Base-by-base conservation (phyloP, 495 filamentous ascomycete genomes). In the Entonaema liquescens region DNA sequence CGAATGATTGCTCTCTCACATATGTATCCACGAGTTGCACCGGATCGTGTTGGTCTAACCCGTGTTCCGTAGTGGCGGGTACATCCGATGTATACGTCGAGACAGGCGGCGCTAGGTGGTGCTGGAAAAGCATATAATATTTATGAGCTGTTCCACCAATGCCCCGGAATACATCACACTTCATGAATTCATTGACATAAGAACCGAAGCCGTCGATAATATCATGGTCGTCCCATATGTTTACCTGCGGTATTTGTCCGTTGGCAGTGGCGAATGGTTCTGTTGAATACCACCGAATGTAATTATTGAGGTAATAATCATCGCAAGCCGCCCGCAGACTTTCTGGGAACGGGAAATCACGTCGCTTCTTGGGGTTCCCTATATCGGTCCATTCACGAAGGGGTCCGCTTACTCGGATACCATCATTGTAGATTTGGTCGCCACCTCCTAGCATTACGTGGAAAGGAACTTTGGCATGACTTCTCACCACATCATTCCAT, bases 381-480 rank as follows among this genome's bases (percentile, higher is more conserved):
- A 97, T 96, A 50, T 87, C 82, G 1, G 93, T 93, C 95, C 95
- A 98, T 5, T 81, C 72, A 63, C 86, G 86, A 56, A 98, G 82
- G 0, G 94, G 94, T 0, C 93, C 93, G 42, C 88, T 82, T 0
- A 96, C 92, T 56, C 95, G 87, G 60, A 98, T 90, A 7, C 92
- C 89, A 70, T 97, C 95, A 76, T 95, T 95, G 79, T 97, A 98
- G 76, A 97, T 94, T 79, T 97, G 95, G 72, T 97, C 95, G 61
- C 94, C 95, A 40, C 95, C 95, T 28, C 95, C 95, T 71, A 98
- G 89, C 92, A 97, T 97, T 72, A 97, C 92, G 77, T 97, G 95
- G 79, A 97, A 94, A 15, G 95, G 92, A 70, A 84, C 83, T 79
- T 90, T 81, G 63, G 92, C 88, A 57, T 85, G 83, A 26, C 89